These are phyloP conservation scores for Thamnidium elegans DNA, from an alignment of 192 early-diverging fungal species.

Conservation along the genomic window DNA sequence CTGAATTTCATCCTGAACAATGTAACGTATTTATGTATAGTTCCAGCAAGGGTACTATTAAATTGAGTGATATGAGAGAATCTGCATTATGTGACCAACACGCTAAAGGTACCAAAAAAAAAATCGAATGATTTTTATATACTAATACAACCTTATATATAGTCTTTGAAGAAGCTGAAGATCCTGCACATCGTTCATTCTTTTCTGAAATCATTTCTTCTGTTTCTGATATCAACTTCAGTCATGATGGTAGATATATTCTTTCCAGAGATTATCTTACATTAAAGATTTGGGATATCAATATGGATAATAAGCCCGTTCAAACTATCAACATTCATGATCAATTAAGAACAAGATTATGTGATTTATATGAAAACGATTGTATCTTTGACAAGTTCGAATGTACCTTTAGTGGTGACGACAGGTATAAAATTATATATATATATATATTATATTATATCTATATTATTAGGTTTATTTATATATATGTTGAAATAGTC, in stretches of 20 bases:
- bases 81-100: slow-evolving; percentile 93
- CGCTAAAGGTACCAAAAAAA: slow-evolving; percentile 66
- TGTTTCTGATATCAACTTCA: slow-evolving; percentile 96
- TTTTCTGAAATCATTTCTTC: slow-evolving; percentile 99
- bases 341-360: slow-evolving; percentile 90
- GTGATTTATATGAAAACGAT: slow-evolving; percentile 99
- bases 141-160: background rate
- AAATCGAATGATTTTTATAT: background rate
- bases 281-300: slow-evolving; percentile 97
- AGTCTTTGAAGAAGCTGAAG: slow-evolving; percentile 96
- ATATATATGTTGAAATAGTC: slow-evolving; percentile 38
- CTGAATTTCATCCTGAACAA: slow-evolving; percentile 94
- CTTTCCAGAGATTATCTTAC: slow-evolving; percentile 96
- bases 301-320: slow-evolving; percentile 92
- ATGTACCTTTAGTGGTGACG: slow-evolving; percentile 94
- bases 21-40: slow-evolving; percentile 99
- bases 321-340: slow-evolving; percentile 96
- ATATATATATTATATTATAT: no score
- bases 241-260: slow-evolving; percentile 92
- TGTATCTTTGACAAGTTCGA: slow-evolving; percentile 99
- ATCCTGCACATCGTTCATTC: slow-evolving; percentile 92
- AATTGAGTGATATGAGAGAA: slow-evolving; percentile 93
- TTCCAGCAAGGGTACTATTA: slow-evolving; percentile 97
- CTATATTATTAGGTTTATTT: background rate
- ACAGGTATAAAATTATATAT: slow-evolving; percentile 61